Conservation (phyloP, 2,329 filamentous ascomycete species). For the Aspergillus sergii region DNA sequence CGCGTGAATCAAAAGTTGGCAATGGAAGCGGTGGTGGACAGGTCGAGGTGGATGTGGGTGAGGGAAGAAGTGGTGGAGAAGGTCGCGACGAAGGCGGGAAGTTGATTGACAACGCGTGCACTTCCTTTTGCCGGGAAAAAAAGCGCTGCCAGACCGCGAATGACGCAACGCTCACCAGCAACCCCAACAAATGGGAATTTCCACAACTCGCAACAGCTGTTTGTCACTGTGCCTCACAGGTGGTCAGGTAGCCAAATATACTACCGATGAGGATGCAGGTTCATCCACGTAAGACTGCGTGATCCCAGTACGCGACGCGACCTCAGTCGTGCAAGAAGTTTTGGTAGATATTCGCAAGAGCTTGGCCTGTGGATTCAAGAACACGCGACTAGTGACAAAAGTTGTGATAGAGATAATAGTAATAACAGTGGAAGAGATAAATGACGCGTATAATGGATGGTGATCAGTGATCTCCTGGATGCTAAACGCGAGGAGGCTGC, state of each 20-base stretch:
- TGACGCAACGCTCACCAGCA: constrained; percentile 26
- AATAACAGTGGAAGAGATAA: neutral
- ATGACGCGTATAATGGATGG: neutral
- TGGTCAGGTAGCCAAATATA: neutral
- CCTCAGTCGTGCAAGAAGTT: neutral
- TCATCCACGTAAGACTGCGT: neutral
- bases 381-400: neutral
- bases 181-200: constrained; percentile 13
- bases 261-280: neutral
- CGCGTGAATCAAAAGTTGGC: constrained; percentile 17
- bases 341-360: neutral
- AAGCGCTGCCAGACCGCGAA: constrained; percentile 22
- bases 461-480: neutral
- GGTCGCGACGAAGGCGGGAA: constrained; percentile 33
- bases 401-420: neutral
- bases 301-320: neutral
- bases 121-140: constrained; percentile 17
- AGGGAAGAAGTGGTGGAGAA: constrained; percentile 32
- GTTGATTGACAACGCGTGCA: constrained; percentile 31
- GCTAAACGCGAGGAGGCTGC: neutral
- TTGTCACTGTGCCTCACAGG: neutral
- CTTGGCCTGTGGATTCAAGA: neutral
- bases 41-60: constrained; percentile 27
- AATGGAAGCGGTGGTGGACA: constrained; percentile 22
- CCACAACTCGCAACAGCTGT: neutral